Base-by-base conservation (phyloP, 495 filamentous ascomycete genomes). In the Podospora pseudocomata region DNA sequence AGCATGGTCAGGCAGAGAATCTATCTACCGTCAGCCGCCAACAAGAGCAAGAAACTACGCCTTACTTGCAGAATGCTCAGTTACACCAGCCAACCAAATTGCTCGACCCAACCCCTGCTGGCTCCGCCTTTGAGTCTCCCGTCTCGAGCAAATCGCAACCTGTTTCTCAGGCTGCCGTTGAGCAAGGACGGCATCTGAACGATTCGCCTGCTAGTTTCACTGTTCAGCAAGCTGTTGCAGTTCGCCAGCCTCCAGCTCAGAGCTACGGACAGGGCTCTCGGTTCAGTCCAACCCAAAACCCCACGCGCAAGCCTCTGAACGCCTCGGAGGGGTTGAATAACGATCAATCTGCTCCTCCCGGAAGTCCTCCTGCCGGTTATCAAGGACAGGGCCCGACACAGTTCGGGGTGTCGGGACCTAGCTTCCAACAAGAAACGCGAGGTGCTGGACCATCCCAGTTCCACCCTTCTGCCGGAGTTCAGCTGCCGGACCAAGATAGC, bases 111-210 rank as follows among this genome's bases (percentile, higher is more conserved):
- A 66, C 70, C 2, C 65, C 72, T 20, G 55, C 68, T 44, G 70
- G 30, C 3, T 71, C 69, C 3, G 32, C 56, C 34, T 34, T 69
- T 0, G 73, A 70, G 26, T 76, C 72, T 15, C 74, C 74, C 0
- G 67, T 68, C 4, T 74, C 75, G 13, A 72, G 71, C 9, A 70
- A 60, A 2, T 72, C 72, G 0, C 75, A 74, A 56, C 68, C 72
- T 3, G 55, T 34, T n/a, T 63, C 67, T 23, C 65, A 68, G 15
- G 67, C 71, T 18, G 57, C 68, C 2, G 19, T 64, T 2, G 72
- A 77, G 4, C 68, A 68, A 23, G 39, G 70, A n/a, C 67, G 72
- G 11, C 62, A 67, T 23, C 68, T 66, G 54, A 71, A 56, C 49
- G 70, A 65, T 3, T 72, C 75, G 15, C 76, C 75, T 6, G 67